Percentiles rank a stretch among this genome's conserved stretches.
These are phyloP conservation scores for Polyplosphaeria fusca DNA, from an alignment of 495 filamentous ascomycete genomes.

Conservation along the genomic window DNA sequence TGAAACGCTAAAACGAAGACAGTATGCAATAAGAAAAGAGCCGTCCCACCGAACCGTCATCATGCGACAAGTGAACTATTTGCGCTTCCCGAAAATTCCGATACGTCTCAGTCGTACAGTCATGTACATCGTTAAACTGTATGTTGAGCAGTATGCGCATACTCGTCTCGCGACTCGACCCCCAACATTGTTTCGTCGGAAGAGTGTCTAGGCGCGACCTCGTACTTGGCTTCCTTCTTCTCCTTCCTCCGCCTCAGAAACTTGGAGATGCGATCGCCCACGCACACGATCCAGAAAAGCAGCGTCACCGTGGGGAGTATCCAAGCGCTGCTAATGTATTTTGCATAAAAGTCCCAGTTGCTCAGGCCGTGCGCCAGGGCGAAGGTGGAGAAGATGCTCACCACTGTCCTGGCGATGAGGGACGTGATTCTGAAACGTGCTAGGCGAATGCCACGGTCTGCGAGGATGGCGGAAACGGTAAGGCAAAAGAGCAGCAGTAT, in stretches of 20 bases:
- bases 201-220: background rate
- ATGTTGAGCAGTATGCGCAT: too few species aligned
- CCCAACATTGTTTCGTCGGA: background rate
- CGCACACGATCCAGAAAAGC: constrained; percentile 5
- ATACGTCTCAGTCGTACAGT: too few species aligned
- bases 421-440: background rate
- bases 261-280: constrained; percentile 11
- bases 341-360: background rate
- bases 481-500: constrained; percentile 11
- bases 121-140: too few species aligned
- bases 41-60: too few species aligned
- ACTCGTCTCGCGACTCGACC: too few species aligned
- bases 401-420: background rate
- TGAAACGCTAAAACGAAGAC: too few species aligned
- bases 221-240: background rate
- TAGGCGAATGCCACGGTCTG: background rate
- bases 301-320: constrained; percentile 9
- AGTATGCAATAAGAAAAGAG: too few species aligned
- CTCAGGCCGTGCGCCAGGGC: background rate
- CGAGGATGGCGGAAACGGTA: constrained; percentile 11
- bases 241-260: background rate
- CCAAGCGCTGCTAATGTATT: constrained; percentile 4
- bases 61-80: too few species aligned
- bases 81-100: too few species aligned
- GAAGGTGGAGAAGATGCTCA: background rate